A percentile compares a stretch with the other conserved stretches of the same genome.
These are phyloP conservation scores for Lavandula angustifolia DNA, from an alignment of 257 asterid species.

Conservation along the genomic window DNA sequence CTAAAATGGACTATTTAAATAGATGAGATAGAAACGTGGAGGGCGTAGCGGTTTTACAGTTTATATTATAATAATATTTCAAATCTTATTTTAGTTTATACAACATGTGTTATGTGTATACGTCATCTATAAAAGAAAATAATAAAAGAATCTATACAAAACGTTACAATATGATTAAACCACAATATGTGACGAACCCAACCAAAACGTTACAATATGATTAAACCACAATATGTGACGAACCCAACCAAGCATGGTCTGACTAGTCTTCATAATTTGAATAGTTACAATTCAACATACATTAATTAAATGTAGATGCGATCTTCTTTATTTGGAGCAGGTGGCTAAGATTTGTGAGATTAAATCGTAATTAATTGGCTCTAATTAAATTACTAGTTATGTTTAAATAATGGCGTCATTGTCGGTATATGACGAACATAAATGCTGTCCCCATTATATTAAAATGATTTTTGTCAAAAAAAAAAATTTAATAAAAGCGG, in stretches of 20 bases:
- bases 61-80: neutral
- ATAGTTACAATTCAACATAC: neutral
- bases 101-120: too few species aligned
- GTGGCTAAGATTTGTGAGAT: neutral
- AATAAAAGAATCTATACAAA: neutral
- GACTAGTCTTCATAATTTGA: neutral
- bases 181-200: neutral
- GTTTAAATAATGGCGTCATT: neutral
- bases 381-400: too few species aligned
- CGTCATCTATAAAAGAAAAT: neutral
- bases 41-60: too few species aligned
- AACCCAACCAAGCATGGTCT: neutral
- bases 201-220: neutral
- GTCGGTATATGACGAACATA: neutral
- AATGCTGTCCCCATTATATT: too few species aligned
- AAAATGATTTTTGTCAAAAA: neutral
- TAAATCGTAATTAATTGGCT: too few species aligned
- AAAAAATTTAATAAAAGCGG: neutral
- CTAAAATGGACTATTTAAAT: neutral
- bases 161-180: neutral
- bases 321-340: neutral
- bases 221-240: neutral
- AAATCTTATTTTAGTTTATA: neutral
- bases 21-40: neutral
- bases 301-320: slow-evolving; percentile 5